A percentile compares a stretch with the other conserved stretches of the same genome.
Conservation (phyloP, 2,329 filamentous ascomycete genomes). For the Trichoderma atroviride region DNA sequence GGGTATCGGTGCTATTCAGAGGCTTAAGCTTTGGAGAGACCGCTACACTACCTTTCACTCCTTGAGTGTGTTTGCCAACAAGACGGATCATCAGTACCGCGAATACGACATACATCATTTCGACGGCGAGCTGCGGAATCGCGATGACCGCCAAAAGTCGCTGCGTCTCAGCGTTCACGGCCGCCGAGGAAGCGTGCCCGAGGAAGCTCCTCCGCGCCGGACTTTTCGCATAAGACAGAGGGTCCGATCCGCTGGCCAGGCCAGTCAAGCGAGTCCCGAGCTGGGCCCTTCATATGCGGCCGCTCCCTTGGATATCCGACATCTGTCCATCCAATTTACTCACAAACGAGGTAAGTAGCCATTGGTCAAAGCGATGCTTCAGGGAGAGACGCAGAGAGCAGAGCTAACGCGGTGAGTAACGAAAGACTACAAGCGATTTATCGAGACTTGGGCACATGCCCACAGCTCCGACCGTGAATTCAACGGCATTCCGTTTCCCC, state of each 20-base stretch:
- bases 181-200: constrained; percentile 47
- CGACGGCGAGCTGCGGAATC: constrained; percentile 49
- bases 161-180: constrained; percentile 47
- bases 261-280: constrained; percentile 31
- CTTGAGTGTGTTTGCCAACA: constrained; percentile 52
- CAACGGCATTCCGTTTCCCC: constrained; percentile 49
- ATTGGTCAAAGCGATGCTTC: neutral
- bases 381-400: neutral
- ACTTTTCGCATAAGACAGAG: constrained; percentile 47
- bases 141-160: constrained; percentile 51
- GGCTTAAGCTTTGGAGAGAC: constrained; percentile 57
- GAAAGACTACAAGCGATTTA: constrained; percentile 51
- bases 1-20: constrained; percentile 55
- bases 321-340: constrained; percentile 55
- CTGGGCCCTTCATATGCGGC: constrained; percentile 31
- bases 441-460: constrained; percentile 50
- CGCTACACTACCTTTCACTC: constrained; percentile 52
- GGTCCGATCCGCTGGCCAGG: constrained; percentile 38
- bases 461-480: constrained; percentile 52
- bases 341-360: constrained; percentile 47
- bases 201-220: constrained; percentile 43
- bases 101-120: constrained; percentile 54
- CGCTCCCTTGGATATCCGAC: constrained; percentile 47
- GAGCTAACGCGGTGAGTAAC: neutral
- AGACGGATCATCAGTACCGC: constrained; percentile 49